Conservation (phyloP, 2,329 filamentous ascomycete genomes). For the Neonectria ditissima region DNA sequence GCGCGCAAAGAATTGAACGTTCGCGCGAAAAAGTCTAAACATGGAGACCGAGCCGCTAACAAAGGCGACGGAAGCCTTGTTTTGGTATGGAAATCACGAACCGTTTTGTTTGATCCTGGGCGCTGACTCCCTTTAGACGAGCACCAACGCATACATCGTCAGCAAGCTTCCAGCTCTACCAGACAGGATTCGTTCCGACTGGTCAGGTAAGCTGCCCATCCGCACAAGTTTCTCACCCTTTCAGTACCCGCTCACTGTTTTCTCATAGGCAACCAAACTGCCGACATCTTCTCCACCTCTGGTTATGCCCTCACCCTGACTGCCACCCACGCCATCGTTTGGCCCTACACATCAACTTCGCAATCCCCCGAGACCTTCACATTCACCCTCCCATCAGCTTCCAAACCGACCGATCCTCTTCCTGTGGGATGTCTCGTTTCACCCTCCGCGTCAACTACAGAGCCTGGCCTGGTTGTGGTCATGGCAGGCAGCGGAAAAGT, state of each 20-base stretch:
- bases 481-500: conserved; percentile 87
- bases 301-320: conserved; percentile 86
- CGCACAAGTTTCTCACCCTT: conserved; percentile 2
- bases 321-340: conserved; percentile 84
- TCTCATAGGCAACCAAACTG: conserved; percentile 70
- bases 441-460: conserved; percentile 79
- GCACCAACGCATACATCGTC: conserved; percentile 85
- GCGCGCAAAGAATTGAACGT: conserved; percentile 68
- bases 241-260: conserved; percentile 31
- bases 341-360: conserved; percentile 82
- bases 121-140: conserved; percentile 68
- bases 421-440: conserved; percentile 88
- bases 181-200: conserved; percentile 76
- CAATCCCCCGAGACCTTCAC: conserved; percentile 81
- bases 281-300: conserved; percentile 72
- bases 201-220: conserved; percentile 67
- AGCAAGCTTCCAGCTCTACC: conserved; percentile 87
- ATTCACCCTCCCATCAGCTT: conserved; percentile 81
- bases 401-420: conserved; percentile 75
- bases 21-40: conserved; percentile 71
- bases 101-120: conserved; percentile 27
- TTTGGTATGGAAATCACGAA: conserved; percentile 61
- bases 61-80: conserved; percentile 77
- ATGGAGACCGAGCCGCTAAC: conserved; percentile 68
- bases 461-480: conserved; percentile 88